Conservation (phyloP, 2,329 filamentous ascomycete genomes). For the Fusarium coicis region DNA sequence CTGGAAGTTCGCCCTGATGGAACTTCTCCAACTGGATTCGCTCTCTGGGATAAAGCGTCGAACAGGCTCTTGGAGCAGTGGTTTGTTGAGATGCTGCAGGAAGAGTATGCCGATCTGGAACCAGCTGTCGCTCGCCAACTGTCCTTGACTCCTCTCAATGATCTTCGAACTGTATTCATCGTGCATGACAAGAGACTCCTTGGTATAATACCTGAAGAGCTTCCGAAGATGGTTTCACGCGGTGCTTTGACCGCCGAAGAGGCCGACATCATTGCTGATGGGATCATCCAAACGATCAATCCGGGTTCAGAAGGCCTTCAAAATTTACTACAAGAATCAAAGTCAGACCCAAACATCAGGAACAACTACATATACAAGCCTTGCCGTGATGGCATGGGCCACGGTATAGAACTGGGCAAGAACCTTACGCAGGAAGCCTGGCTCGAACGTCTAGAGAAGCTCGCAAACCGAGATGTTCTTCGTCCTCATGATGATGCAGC, state of each 20-base stretch:
- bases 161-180: slow-evolving; percentile 25
- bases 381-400: slow-evolving; percentile 23
- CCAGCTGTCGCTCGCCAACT: slow-evolving; percentile 13
- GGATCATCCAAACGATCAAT: slow-evolving; percentile 10
- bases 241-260: slow-evolving; percentile 19
- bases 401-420: slow-evolving; percentile 12
- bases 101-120: slow-evolving; percentile 15
- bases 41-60: slow-evolving; percentile 1
- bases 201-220: slow-evolving; percentile 23
- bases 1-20: slow-evolving; percentile 10
- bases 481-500: slow-evolving; percentile 19
- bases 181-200: slow-evolving; percentile 29
- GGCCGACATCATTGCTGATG: background rate
- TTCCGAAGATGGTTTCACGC: slow-evolving; percentile 9
- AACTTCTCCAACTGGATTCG: background rate
- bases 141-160: slow-evolving; percentile 15
- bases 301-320: slow-evolving; percentile 3
- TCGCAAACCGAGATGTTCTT: background rate
- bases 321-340: background rate
- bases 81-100: slow-evolving; percentile 24
- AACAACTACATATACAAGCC: slow-evolving; percentile 17
- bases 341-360: background rate
- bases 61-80: slow-evolving; percentile 6
- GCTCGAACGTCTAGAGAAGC: slow-evolving; percentile 3
- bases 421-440: slow-evolving; percentile 18